Base-by-base conservation (phyloP, 208 protist species). In the Giardia duodenalis region DNA sequence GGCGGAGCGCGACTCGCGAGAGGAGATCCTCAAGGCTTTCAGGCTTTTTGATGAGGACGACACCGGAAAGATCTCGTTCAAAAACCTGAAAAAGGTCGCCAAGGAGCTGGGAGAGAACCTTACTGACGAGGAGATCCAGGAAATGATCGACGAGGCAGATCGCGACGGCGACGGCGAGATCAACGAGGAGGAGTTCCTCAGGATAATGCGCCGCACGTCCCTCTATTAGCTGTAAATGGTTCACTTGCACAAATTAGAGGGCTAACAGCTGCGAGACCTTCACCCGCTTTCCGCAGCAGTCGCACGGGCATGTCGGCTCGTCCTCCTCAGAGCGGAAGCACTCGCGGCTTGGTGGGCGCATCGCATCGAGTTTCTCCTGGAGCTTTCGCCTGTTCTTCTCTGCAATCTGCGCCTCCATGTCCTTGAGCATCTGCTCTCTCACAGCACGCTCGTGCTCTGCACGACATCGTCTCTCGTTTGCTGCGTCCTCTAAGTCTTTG, bases 21-120 rank as follows among this genome's bases (percentile, higher is more conserved):
- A 98, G 92, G 97, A 98, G 94, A 98, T 98, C 94, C 93, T 96
- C 19, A 97, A 97, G 93, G 97, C 97, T 48, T 98, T 98, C 95
- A 95, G 97, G 92, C 94, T 98, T 0, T 98, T 98, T 95, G 97
- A 98, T 92, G 96, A 97, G 86, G 97, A 98, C 93, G 95, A 97
- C 93, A 98, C 96, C 0, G 97, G 97, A 10, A 97, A 96, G 91
- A 98, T 98, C 2, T 96, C 95, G 0, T 94, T 98, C 44, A 96
- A 96, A 47, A 98, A 97, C 47, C 94, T 98, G 90, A 96, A 94
- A 44, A 95, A 96, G 43, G 96, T 98, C 3, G 97, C 97, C 47
- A 94, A 96, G 43, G 97, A 98, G 93, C 94, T 98, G 19, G 96
- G 95, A 22, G 96, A 96, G 94, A 95, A 96, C 93, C 95, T 96